Conservation (phyloP, 352 stramenopile genomes). For the Thalassiosira livingstoniorum region DNA sequence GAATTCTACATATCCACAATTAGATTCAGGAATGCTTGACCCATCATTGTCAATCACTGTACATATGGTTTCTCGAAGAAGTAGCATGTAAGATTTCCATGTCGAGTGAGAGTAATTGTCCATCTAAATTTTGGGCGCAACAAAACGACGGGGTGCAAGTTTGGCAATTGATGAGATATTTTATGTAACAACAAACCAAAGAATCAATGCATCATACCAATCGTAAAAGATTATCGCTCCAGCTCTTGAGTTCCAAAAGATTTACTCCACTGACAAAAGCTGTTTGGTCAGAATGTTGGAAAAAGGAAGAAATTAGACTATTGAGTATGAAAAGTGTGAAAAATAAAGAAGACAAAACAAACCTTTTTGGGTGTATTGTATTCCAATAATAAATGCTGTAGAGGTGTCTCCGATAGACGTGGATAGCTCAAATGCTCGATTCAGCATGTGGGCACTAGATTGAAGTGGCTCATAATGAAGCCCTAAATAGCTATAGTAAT, state of each 20-base stretch:
- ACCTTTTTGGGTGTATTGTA: constrained; percentile 35
- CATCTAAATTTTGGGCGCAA: no score
- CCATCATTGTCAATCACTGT: constrained; percentile 30
- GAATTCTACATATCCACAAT: background rate
- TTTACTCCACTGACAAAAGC: constrained; percentile 13
- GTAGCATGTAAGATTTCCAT: constrained; percentile 7
- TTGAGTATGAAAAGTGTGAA: no score
- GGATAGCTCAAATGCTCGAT: background rate
- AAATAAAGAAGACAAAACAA: no score
- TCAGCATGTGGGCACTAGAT: background rate
- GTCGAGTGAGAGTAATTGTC: background rate
- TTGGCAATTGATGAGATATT: no score
- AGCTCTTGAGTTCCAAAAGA: background rate
- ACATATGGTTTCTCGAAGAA: constrained; percentile 30
- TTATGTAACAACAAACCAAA: no score
- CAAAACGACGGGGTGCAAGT: no score
- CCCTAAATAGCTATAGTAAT: background rate
- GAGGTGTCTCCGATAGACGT: constrained; percentile 1
- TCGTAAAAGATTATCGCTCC: constrained; percentile 22
- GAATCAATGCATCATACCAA: no score
- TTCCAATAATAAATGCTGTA: background rate
- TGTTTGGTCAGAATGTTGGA: no score
- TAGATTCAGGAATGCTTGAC: background rate
- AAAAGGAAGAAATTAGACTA: no score
- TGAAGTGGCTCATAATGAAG: background rate